phyloP scores from a whole-genome alignment of 2,329 filamentous ascomycete genomes.

The Ascochyta clinopodiicola region DNA sequence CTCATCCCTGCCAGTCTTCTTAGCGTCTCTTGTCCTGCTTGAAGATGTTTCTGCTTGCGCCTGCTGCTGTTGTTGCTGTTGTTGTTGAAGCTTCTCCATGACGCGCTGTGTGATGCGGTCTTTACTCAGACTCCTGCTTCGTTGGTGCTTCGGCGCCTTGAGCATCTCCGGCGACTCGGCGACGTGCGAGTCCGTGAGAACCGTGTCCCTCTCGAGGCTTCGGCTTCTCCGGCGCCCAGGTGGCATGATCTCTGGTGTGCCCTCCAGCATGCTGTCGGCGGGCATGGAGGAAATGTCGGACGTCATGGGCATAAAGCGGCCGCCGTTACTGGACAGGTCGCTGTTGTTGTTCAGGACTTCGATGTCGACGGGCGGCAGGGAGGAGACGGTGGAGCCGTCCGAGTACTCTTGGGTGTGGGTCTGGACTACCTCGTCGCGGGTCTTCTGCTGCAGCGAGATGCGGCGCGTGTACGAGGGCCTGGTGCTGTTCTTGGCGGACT shows the following conservation, averaged over 20 bases:
- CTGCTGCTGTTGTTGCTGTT: slow-evolving; percentile 60
- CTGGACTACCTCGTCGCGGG: slow-evolving; percentile 44
- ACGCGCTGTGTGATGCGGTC: slow-evolving; percentile 73
- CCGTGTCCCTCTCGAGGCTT: slow-evolving; percentile 54
- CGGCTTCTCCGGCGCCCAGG: slow-evolving; percentile 58
- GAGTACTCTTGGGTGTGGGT: slow-evolving; percentile 63
- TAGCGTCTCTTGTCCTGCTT: slow-evolving; percentile 25
- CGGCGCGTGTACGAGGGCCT: slow-evolving; percentile 73
- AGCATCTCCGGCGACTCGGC: slow-evolving; percentile 45
- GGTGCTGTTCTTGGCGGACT: slow-evolving; percentile 71
- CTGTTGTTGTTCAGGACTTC: slow-evolving; percentile 78
- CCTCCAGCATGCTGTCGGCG: slow-evolving; percentile 72
- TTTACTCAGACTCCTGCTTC: slow-evolving; percentile 69
- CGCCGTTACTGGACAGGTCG: slow-evolving; percentile 69
- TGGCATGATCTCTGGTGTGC: slow-evolving; percentile 54
- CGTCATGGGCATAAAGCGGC: slow-evolving; percentile 69
- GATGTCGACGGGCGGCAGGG: slow-evolving; percentile 78
- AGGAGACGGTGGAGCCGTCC: slow-evolving; percentile 79
- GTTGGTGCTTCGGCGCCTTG: slow-evolving; percentile 64
- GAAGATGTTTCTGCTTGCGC: slow-evolving; percentile 53
- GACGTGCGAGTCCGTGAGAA: slow-evolving; percentile 29
- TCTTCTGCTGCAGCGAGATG: slow-evolving; percentile 65
- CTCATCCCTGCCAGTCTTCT: slow-evolving; percentile 38
- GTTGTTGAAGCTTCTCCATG: slow-evolving; percentile 68
- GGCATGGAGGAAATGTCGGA: slow-evolving; percentile 90